A percentile compares a stretch with the other conserved stretches of the same genome.
phyloP scores from a whole-genome alignment of 805 yeast species.

The Kazachstania bromeliacearum region DNA sequence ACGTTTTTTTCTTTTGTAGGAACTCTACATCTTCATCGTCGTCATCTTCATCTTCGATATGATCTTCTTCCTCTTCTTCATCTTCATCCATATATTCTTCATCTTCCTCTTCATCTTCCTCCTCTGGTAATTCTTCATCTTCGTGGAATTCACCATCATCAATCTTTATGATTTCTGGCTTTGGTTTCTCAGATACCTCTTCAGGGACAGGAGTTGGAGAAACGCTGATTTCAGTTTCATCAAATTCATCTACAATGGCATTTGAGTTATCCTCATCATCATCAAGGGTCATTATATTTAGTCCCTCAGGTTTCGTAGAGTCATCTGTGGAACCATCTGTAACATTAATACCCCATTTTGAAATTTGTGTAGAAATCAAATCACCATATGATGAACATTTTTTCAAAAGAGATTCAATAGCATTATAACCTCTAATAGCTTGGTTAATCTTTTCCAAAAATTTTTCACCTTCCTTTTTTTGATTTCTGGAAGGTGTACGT shows the following conservation, averaged over 20 bases:
- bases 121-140: constrained; percentile 9
- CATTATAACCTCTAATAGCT: constrained; percentile 79
- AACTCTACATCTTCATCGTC: constrained; percentile 11
- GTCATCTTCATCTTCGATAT: constrained; percentile 12
- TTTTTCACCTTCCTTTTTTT: constrained; percentile 60
- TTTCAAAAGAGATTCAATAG: constrained; percentile 85
- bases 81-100: constrained; percentile 23
- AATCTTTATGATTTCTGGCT: constrained; percentile 1
- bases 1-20: constrained; percentile 20
- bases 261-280: constrained; percentile 26
- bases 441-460: constrained; percentile 60
- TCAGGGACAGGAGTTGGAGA: constrained; percentile 15
- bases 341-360: constrained; percentile 79
- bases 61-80: constrained; percentile 20
- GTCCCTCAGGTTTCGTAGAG: constrained; percentile 9
- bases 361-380: constrained; percentile 60
- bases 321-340: constrained; percentile 43
- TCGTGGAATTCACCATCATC: constrained; percentile 1
- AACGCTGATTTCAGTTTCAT: constrained; percentile 20
- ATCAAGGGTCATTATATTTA: constrained; percentile 15
- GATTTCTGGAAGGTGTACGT: constrained; percentile 33
- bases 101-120: constrained; percentile 26
- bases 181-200: no score
- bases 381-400: constrained; percentile 74
- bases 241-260: constrained; percentile 25